These are phyloP conservation scores for Scutellaria galericulata DNA, from an alignment of 257 asterid species.

Conservation along the genomic window DNA sequence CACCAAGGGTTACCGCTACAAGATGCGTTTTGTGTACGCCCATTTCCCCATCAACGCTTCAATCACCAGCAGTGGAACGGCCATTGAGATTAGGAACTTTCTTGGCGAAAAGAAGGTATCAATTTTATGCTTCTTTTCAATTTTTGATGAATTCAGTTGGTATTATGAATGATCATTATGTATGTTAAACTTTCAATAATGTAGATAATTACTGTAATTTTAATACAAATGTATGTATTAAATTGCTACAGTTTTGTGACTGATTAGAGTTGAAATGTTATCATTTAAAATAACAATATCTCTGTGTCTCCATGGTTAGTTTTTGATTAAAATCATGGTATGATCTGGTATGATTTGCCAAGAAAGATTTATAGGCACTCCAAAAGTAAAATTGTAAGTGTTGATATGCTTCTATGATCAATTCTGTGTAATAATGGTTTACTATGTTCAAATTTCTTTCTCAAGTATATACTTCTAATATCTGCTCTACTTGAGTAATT, in stretches of 20 bases:
- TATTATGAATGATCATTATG: neutral
- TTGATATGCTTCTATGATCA: neutral
- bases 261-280: neutral
- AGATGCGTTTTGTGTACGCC: conserved; percentile 89
- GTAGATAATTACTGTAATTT: neutral
- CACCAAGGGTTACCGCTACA: conserved; percentile 79
- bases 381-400: no score
- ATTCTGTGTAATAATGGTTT: neutral
- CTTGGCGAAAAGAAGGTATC: conserved; percentile 87
- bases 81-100: conserved; percentile 87
- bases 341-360: no score
- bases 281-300: no score
- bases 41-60: conserved; percentile 87
- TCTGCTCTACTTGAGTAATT: neutral
- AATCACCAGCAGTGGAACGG: conserved; percentile 48
- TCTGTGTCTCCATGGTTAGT: no score
- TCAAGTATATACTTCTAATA: neutral
- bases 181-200: no score
- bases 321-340: no score
- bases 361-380: no score
- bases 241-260: no score
- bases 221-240: neutral
- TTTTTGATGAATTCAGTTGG: neutral
- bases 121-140: neutral
- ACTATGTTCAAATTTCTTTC: neutral